Evolutionary conservation across 2,329 filamentous ascomycete species (phyloP).

Genomic region (Pseudogymnoascus sp.): DNA sequence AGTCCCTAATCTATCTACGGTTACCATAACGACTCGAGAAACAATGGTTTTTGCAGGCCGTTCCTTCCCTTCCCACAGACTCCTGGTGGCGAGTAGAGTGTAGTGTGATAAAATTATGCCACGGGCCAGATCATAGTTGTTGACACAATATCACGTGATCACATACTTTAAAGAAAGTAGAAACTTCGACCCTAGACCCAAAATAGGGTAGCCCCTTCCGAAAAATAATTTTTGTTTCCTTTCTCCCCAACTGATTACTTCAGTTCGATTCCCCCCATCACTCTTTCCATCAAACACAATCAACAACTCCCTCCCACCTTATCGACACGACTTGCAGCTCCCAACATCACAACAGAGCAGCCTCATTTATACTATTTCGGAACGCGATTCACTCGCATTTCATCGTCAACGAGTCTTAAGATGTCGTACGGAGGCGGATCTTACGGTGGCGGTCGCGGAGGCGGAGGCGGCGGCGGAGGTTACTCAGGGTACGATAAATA

Average conservation of each 20-base stretch:
- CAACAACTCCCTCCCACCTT: constrained; percentile 2
- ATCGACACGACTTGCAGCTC: not conserved
- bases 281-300: constrained; percentile 9
- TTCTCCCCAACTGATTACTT: constrained; percentile 6
- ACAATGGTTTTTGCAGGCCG: not conserved
- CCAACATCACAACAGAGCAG: constrained; percentile 5
- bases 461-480: constrained; percentile 37
- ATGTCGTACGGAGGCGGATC: constrained; percentile 64
- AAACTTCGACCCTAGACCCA: constrained; percentile 8
- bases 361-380: not conserved
- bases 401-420: constrained; percentile 22
- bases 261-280: constrained; percentile 5
- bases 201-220: constrained; percentile 7
- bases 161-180: not conserved
- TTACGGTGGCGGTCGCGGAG: constrained; percentile 42
- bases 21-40: not conserved
- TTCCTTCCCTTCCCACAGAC: too few relatives aligned
- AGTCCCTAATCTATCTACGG: not conserved
- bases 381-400: constrained; percentile 9
- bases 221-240: constrained; percentile 9
- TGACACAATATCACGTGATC: not conserved
- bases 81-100: not conserved
- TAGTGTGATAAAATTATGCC: not conserved
- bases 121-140: not conserved
- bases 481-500: constrained; percentile 47